Base-by-base conservation (phyloP, 1,139 yeast genomes). In the Scheffersomyces segobiensis region DNA sequence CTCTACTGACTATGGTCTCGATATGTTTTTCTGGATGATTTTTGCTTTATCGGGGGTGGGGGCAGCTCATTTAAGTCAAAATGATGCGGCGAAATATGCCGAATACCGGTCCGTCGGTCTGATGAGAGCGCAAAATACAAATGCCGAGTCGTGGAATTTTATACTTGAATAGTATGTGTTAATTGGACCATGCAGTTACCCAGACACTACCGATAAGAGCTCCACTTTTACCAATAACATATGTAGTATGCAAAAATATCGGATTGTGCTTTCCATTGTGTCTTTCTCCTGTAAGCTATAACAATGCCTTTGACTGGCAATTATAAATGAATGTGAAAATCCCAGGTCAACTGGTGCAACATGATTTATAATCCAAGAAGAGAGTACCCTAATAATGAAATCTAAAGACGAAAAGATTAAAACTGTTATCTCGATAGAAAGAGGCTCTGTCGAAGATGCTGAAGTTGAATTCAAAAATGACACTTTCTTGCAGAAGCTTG, bases 401-500 rank as follows among this genome's bases (percentile, higher is more conserved):
- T 32, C 42, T 12, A 32, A 32, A 32, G 42, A 32, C 3, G 42
- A 32, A 14, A 32, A 32, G 17, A 4, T 32, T 12, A 32, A 32
- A 14, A 32, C 42, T 7, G 42, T 32, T 8, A 17, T 32, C 42
- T 10, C 42, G 17, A 17, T 32, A 32, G 42, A 32, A 8, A 32
- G 42, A 32, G 42, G 42, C 17, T 32, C 42, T 3, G 42, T 32
- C 17, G 17, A 32, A 32, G 42, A 32, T 32, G 12, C 42, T 32
- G 42, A 32, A 14, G 42, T 8, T 32, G 42, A 2, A 4, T 12
- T 32, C 42, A 32, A 32, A 32, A 12, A 32, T 20, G 59, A 58
- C 10, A 52, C 53, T 1, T 50, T 49, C 19, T 53, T 49, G 46
- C 56, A 55, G 32, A 57, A 53, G 47, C 8, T 55, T 19, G 51